Evolutionary conservation across 441 rosid species (phyloP).

Genomic region (Geranium incanum): DNA sequence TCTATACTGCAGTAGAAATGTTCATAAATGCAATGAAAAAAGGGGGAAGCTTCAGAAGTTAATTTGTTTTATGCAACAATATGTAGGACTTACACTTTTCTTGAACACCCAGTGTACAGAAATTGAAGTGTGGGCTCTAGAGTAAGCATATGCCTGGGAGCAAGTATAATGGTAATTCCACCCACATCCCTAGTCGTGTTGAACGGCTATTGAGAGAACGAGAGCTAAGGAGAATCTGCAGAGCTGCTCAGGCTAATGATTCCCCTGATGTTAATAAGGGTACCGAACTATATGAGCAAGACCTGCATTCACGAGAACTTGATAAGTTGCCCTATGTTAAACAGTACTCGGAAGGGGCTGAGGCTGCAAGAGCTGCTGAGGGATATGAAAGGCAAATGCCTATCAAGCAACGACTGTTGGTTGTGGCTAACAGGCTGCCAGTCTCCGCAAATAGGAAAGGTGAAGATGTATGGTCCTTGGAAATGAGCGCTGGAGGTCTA

Average conservation of each 20-base stretch:
- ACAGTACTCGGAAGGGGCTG: conserved; percentile 59
- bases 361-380: conserved; percentile 43
- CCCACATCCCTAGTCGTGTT: conserved; percentile 49
- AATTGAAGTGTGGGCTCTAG: conserved; percentile 33
- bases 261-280: conserved; percentile 34
- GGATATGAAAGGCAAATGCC: conserved; percentile 60
- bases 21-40: conserved; percentile 10
- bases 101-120: conserved; percentile 14
- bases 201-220: conserved; percentile 74
- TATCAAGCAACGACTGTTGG: conserved; percentile 73
- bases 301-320: conserved; percentile 41
- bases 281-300: conserved; percentile 44
- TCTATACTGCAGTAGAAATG: conserved; percentile 28
- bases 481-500: conserved; percentile 94
- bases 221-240: conserved; percentile 57
- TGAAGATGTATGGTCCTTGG: conserved; percentile 90
- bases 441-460: conserved; percentile 96
- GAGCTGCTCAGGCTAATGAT: conserved; percentile 44
- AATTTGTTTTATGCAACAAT: conserved; percentile 23
- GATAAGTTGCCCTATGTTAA: conserved; percentile 49
- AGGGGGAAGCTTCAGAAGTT: conserved; percentile 15
- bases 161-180: conserved; percentile 63
- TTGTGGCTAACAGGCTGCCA: conserved; percentile 93
- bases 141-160: conserved; percentile 90
- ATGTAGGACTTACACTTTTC: conserved; percentile 43